Percentiles rank a stretch among this genome's conserved stretches.
These are phyloP conservation scores for Solidago caesia DNA, from an alignment of 129 eudicot genomes.

Conservation along the genomic window DNA sequence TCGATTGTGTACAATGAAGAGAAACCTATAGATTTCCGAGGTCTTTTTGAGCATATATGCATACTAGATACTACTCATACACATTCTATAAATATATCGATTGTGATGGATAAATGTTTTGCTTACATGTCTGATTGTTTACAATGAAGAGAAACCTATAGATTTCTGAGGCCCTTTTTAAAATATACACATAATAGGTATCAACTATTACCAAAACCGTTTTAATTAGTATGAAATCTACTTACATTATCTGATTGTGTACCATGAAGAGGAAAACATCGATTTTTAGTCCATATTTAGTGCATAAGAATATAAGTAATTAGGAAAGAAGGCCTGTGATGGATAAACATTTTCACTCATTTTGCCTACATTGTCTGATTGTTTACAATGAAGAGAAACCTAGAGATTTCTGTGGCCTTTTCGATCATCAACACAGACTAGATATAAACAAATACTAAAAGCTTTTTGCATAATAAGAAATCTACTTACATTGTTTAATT, in stretches of 20 bases:
- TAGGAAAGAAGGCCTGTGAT: conserved; percentile 16
- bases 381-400: conserved; percentile 9
- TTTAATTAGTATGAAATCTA: no score
- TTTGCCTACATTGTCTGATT: conserved; percentile 27
- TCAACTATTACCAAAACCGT: not conserved
- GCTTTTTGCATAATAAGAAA: not conserved
- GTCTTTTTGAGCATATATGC: not conserved
- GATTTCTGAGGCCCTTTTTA: not conserved
- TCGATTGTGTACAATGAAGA: conserved; percentile 7
- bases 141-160: not conserved
- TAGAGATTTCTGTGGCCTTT: conserved; percentile 23
- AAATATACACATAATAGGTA: not conserved
- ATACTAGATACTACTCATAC: not conserved
- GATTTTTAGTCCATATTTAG: not conserved
- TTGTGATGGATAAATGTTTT: no score
- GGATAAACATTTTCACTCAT: conserved; percentile 10
- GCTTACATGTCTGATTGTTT: no score
- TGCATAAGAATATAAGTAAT: not conserved
- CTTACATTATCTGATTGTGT: not conserved
- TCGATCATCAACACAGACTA: no score
- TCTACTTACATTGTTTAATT: not conserved
- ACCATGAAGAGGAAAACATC: not conserved
- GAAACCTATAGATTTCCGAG: conserved; percentile 4
- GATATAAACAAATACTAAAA: no score
- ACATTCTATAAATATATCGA: not conserved